Percentiles rank a stretch among this genome's conserved stretches.
These are phyloP conservation scores for Eucalyptus pauciflora DNA, from an alignment of 345 rosid species.

Conservation along the genomic window DNA sequence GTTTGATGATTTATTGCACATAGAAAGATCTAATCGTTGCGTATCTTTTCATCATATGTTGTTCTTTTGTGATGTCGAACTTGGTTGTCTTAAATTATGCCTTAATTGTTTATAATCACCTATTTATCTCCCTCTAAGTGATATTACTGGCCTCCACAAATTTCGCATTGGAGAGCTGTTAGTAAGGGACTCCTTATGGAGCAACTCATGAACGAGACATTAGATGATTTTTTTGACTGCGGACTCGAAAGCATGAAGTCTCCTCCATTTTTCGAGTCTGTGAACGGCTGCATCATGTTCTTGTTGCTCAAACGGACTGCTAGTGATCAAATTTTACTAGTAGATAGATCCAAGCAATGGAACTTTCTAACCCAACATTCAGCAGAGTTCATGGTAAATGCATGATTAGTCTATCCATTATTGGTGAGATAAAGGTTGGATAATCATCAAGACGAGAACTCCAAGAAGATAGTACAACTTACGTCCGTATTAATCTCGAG, in stretches of 20 bases:
- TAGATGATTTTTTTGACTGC: neutral
- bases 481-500: neutral
- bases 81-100: no score
- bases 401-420: neutral
- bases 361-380: neutral
- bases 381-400: neutral
- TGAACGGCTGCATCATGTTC: neutral
- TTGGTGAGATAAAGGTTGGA: neutral
- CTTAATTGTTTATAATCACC: no score
- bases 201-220: no score
- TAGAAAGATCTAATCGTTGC: no score
- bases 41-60: no score
- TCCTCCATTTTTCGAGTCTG: neutral
- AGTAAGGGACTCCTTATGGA: no score
- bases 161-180: no score
- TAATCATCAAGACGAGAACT: neutral
- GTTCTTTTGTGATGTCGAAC: no score
- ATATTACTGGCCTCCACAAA: no score
- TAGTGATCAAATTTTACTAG: neutral
- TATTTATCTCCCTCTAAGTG: no score
- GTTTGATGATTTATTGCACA: no score
- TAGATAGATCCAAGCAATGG: neutral
- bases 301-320: neutral
- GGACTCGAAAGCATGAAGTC: neutral
- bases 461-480: no score